Base-by-base conservation (phyloP, 257 asterid species). In the Primulina eburnea region DNA sequence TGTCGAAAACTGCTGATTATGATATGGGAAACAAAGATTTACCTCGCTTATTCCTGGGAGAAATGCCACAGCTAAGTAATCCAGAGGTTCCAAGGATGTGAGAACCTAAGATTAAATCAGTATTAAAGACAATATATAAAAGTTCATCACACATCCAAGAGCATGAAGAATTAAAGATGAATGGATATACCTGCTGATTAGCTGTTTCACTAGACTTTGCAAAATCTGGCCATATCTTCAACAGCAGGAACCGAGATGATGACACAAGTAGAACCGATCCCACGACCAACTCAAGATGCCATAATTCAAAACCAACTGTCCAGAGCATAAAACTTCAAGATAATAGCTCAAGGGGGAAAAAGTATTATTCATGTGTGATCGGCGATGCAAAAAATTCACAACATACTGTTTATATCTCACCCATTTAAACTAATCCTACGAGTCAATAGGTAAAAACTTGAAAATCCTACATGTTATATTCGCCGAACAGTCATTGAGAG, bases 21-120 rank as follows among this genome's bases (percentile, higher is more conserved):
- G 33, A 33, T 2, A 61, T 11, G 43, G 65, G 55, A 21, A 8
- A 38, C 37, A 17, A 70, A 67, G 35, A 58, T 62, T 72, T 75
- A 90, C 98, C 95, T 93, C 97, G 35, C 92, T 82, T 50, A 86
- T 74, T 74, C 98, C 95, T 12, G 98, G 97, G 62, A 90, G 81
- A 82, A 90, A 86, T 71, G 98, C 89, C 4, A 92, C 95, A 21
- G 85, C 78, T 61, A 90, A 52, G 81, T 90, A 90, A 73, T 92
- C 97, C 60, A 84, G 76, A 47, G 96, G 98, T 77, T 90, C 89
- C 52, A 92, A 82, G 12, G 89, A 83, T 60, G 88, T 82, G 72
- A 92, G 95, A 32, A 92, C 92, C 98, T 92, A 84, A 60, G 37
- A 33, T 4, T 33, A 33, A 33, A 55, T 69, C 2, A 47, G 8